phyloP scores from a whole-genome alignment of 352 stramenopile species.

The Pythium graminicola region DNA sequence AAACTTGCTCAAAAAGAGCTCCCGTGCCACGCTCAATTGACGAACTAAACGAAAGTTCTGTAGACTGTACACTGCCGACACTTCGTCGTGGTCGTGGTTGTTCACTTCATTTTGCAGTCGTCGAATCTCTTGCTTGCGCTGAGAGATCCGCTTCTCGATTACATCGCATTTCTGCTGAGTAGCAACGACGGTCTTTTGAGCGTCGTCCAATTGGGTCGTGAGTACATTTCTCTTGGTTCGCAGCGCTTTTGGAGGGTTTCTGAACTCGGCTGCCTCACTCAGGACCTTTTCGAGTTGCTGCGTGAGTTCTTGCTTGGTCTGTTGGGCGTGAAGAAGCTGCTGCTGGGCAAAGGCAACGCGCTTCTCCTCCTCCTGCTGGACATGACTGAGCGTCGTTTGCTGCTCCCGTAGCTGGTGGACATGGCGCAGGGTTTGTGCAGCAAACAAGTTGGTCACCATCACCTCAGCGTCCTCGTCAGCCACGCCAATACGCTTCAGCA shows the following conservation, averaged over 20 bases:
- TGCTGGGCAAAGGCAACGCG: constrained; percentile 22
- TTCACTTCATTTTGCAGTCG: constrained; percentile 20
- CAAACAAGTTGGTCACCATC: constrained; percentile 57
- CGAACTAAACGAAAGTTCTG: constrained; percentile 34
- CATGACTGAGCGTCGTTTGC: constrained; percentile 2
- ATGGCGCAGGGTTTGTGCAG: constrained; percentile 27
- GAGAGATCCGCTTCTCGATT: background rate
- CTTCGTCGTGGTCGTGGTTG: constrained; percentile 33
- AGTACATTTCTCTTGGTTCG: constrained; percentile 29
- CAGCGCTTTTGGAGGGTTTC: constrained; percentile 49
- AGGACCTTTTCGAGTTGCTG: constrained; percentile 34
- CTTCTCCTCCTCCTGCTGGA: constrained; percentile 33
- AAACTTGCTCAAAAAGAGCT: constrained; percentile 63
- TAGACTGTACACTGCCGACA: constrained; percentile 49
- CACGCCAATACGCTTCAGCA: constrained; percentile 35
- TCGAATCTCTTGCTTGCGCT: constrained; percentile 19
- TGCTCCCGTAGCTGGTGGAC: constrained; percentile 24
- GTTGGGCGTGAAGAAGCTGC: constrained; percentile 26
- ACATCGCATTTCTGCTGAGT: constrained; percentile 18
- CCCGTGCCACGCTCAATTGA: constrained; percentile 35
- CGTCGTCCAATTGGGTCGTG: constrained; percentile 30
- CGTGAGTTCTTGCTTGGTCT: constrained; percentile 23
- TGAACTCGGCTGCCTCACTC: constrained; percentile 51
- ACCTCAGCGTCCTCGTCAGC: constrained; percentile 32
- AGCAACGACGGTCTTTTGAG: constrained; percentile 10